Conservation (phyloP, 2,329 filamentous ascomycete genomes). For the Hymenotorrendiella dingleyae region DNA sequence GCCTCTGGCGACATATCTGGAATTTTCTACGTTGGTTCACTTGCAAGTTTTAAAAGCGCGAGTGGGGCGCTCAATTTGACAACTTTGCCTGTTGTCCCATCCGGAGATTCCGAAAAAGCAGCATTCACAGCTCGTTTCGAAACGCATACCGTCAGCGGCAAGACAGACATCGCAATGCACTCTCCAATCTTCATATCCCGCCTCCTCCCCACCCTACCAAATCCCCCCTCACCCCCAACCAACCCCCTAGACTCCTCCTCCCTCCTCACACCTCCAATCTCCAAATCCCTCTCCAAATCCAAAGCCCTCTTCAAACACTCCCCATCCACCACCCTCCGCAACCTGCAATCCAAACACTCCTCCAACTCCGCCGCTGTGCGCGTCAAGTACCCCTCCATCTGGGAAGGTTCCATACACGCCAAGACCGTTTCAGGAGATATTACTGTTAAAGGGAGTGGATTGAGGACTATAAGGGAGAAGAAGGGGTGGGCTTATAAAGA, state of each 20-base stretch:
- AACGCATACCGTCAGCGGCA: conserved; percentile 23
- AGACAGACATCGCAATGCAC: conserved; percentile 17
- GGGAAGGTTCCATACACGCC: conserved; percentile 23
- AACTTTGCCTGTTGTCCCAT: conserved; percentile 21
- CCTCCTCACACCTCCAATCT: conserved; percentile 11
- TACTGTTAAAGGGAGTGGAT: conserved; percentile 14
- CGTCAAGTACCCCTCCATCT: conserved; percentile 22
- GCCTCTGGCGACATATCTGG: conserved; percentile 22
- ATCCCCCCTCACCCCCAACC: conserved; percentile 3
- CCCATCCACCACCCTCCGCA: conserved; percentile 8
- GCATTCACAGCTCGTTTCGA: conserved; percentile 14
- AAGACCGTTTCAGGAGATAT: conserved; percentile 24
- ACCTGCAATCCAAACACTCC: conserved; percentile 18
- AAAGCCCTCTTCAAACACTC: not conserved
- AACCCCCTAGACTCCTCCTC: conserved; percentile 17
- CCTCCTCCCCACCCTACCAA: conserved; percentile 6
- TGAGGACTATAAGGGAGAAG: conserved; percentile 18
- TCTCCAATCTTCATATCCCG: conserved; percentile 24
- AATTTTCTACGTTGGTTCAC: conserved; percentile 23
- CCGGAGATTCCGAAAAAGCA: conserved; percentile 4
- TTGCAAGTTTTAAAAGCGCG: conserved; percentile 16
- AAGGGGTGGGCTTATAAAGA: conserved; percentile 20
- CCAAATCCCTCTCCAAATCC: not conserved
- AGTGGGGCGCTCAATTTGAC: conserved; percentile 19
- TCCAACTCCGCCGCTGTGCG: conserved; percentile 17